Base-by-base conservation (phyloP, 1,139 yeast genomes). In the Saccharomycopsis hybrid region DNA sequence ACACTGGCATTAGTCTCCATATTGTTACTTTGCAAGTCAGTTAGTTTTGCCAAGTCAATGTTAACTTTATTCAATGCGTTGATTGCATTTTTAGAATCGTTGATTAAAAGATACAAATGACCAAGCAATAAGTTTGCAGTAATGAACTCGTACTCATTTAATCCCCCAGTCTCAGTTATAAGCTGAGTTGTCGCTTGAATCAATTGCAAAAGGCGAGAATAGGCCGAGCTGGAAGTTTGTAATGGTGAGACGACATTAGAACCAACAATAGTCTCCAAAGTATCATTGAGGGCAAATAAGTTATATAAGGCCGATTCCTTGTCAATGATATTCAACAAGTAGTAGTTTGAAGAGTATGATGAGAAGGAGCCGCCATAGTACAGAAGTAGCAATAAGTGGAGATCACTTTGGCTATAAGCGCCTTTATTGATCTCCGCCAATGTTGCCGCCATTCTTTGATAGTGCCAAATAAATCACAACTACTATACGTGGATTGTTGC, bases 361-460 rank as follows among this genome's bases (percentile, higher is more conserved):
- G 50, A 28, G 37, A 46, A 44, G 24, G 39, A 8, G 18, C 52
- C 52, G 27, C 54, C 54, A 27, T 48, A 49, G 28, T 51, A 51
- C 18, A 24, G 41, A 4, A 51, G 41, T 7, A 46, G 39, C 28
- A 51, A 37, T 28, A 51, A 44, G 35, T 49, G 50, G 29, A 35
- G 24, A 30, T 51, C 54, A 38, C 18, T 18, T 18, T 18, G 18
- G 18, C 18, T 18, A 18, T 18, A 18, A 18, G 18, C 18, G 18
- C 18, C 18, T 18, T 18, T 18, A 18, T 18, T 18, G 18, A 18
- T 18, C 18, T 18, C 18, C 18, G 18, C 18, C 18, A 18, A 18
- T 18, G 18, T 18, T 18, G 18, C 18, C 18, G 18, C 18, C 18
- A 18, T 18, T 18, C 18, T 18, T 18, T 18, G 18, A 18, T 18